phyloP scores from a whole-genome alignment of 225 moss, liverwort and hornwort species.

The Physcomitrium patens region DNA sequence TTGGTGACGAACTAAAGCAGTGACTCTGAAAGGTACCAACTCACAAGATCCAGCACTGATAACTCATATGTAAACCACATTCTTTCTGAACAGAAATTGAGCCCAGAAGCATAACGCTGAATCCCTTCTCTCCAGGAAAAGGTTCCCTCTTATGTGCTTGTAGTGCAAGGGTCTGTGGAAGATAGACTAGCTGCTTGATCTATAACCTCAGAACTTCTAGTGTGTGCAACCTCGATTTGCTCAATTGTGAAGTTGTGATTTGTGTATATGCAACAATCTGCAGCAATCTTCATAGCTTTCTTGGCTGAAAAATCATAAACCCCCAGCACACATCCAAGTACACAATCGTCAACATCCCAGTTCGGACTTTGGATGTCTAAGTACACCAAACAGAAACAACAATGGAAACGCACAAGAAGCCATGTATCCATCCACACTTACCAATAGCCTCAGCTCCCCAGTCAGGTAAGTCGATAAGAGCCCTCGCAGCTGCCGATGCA shows the following conservation, averaged over 20 bases:
- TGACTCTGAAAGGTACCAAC: conserved; percentile 10
- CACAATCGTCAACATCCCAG: conserved; percentile 21
- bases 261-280: conserved; percentile 96
- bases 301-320: conserved; percentile 52
- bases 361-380: background rate
- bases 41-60: conserved; percentile 7
- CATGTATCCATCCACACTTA: conserved; percentile 34
- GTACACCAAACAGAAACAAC: conserved; percentile 14
- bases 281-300: conserved; percentile 97
- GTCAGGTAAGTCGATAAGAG: conserved; percentile 84
- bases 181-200: conserved; percentile 46
- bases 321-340: conserved; percentile 15
- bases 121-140: conserved; percentile 8
- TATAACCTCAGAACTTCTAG: conserved; percentile 43
- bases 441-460: conserved; percentile 90
- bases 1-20: conserved; percentile 8
- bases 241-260: conserved; percentile 91
- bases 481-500: conserved; percentile 94
- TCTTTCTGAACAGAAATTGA: conserved; percentile 29
- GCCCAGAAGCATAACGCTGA: conserved; percentile 15
- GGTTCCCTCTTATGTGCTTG: too few relatives aligned
- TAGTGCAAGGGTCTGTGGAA: conserved; percentile 26
- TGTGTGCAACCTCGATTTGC: conserved; percentile 41
- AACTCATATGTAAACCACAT: conserved; percentile 2
- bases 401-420: background rate